Evolutionary conservation across 805 yeast species (phyloP).

Genomic region (Nakazawaea peltata): DNA sequence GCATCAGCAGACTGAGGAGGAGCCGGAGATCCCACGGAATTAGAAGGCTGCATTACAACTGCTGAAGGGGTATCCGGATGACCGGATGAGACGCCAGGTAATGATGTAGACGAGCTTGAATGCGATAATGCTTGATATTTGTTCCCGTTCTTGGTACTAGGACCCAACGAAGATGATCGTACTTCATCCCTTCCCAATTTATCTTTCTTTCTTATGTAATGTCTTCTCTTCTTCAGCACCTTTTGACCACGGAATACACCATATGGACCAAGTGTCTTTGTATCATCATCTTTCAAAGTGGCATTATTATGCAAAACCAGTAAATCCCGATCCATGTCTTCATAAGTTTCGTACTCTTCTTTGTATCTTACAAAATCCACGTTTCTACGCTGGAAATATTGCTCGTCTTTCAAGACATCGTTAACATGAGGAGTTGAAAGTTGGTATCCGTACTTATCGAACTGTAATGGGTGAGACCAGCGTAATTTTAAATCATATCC

Average conservation of each 20-base stretch:
- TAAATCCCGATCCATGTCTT: slow-evolving; percentile 73
- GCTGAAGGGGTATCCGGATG: background rate
- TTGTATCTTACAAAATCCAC: slow-evolving; percentile 69
- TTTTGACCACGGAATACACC: slow-evolving; percentile 61
- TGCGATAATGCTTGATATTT: background rate
- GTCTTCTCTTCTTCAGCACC: slow-evolving; percentile 11
- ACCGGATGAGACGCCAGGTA: background rate
- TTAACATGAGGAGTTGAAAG: slow-evolving; percentile 16
- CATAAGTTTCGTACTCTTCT: slow-evolving; percentile 57
- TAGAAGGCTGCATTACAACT: background rate
- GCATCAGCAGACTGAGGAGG: too few species aligned
- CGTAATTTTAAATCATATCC: slow-evolving; percentile 78
- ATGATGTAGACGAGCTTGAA: too few species aligned
- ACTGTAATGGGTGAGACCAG: slow-evolving; percentile 59
- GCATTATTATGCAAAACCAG: slow-evolving; percentile 42
- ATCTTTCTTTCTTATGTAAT: slow-evolving; percentile 9
- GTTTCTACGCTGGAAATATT: slow-evolving; percentile 59
- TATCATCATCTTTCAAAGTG: slow-evolving; percentile 31
- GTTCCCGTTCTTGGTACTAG: too few species aligned
- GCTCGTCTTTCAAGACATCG: slow-evolving; percentile 27
- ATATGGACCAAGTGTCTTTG: slow-evolving; percentile 66
- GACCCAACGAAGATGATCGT: too few species aligned
- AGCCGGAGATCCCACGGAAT: background rate
- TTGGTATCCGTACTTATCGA: slow-evolving; percentile 37
- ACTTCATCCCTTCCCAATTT: background rate